These are phyloP conservation scores for Pseudogymnoascus sp. DNA, from an alignment of 2,329 filamentous ascomycete genomes.

Conservation along the genomic window DNA sequence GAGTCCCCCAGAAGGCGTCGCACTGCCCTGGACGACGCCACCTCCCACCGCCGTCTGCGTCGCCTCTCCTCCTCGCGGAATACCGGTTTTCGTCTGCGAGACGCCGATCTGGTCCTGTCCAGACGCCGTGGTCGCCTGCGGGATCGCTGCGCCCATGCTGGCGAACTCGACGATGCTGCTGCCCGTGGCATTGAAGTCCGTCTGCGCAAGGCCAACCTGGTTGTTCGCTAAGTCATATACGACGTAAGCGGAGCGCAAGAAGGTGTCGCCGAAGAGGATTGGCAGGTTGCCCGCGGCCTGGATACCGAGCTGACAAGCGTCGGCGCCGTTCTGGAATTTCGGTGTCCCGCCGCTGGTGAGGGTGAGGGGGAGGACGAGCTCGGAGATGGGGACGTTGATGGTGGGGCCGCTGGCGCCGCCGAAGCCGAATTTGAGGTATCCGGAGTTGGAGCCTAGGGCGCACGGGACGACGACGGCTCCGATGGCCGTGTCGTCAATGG, in stretches of 20 bases:
- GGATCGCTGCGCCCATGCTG: background rate
- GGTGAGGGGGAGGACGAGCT: conserved; percentile 34
- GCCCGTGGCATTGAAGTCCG: conserved; percentile 34
- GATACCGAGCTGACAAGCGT: conserved; percentile 27
- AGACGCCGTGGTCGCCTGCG: background rate
- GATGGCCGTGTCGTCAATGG: conserved; percentile 34
- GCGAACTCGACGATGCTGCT: conserved; percentile 25
- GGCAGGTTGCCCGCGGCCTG: conserved; percentile 20
- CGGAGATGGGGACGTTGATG: conserved; percentile 37
- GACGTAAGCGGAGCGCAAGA: conserved; percentile 45
- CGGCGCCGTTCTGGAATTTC: conserved; percentile 26
- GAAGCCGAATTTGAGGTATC: conserved; percentile 41
- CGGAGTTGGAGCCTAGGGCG: conserved; percentile 29
- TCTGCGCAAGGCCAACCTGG: conserved; percentile 40
- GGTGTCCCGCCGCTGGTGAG: conserved; percentile 21
- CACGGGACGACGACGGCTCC: conserved; percentile 44
- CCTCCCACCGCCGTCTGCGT: background rate
- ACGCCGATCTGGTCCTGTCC: conserved; percentile 10
- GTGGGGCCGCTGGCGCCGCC: conserved; percentile 34
- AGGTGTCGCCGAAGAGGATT: conserved; percentile 41
- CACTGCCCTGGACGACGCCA: background rate
- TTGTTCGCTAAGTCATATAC: conserved; percentile 46
- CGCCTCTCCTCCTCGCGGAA: conserved; percentile 6
- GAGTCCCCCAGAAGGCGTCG: background rate
- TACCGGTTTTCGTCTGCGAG: conserved; percentile 8